Base-by-base conservation (phyloP, 2,329 filamentous ascomycete genomes). In the Zelopaecilomyces penicillatus region DNA sequence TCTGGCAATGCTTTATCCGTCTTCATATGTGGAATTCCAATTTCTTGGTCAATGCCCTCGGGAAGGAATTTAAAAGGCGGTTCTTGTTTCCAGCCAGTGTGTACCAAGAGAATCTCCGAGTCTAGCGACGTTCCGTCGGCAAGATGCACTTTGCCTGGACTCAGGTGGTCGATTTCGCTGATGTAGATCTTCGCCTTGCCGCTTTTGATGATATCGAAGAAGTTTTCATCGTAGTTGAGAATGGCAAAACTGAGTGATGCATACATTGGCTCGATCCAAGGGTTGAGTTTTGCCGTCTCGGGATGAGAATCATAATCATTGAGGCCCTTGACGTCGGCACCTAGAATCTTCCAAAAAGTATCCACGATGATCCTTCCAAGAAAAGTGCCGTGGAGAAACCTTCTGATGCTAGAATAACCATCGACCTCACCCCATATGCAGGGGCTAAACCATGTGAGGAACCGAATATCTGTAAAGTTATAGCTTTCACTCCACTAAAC, bases 391-490 rank as follows among this genome's bases (percentile, higher is more conserved):
- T 85, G 80, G 39, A 81, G 65, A 47, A 83, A 77, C 7, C 61
- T 56, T 4, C 78, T 70, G 2, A 77, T 65, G 8, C 64, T 65
- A 8, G 70, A 65, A 51, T 74, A 83, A 1, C 81, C 82, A 54
- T 80, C 81, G 2, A 71, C 74, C 2, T 71, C 67, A 4, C 80
- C 82, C 81, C 83, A 90, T 10, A 84, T 73, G 57, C 84, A 89
- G 0, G 86, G 85, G 42, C 77, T 82, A 61, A 90, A 80, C 80
- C 82, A 88, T 2, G 79, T 84, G 43, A 89, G 64, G 50, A 85
- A 71, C 0, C 85, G 78, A 0, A 77, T 83, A 31, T 72, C 68
- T 69, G 42, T 12, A 4, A 38, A 19, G 30, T 34, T 29, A 29
- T 5, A 27, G 1, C 30, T 27, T 6, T 11, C 11, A 34, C 19